Evolutionary conservation across 108 stramenopile genomes (phyloP), one percentile per base, ranked within the genome.

Genomic region (Mediolabrus comicus): DNA sequence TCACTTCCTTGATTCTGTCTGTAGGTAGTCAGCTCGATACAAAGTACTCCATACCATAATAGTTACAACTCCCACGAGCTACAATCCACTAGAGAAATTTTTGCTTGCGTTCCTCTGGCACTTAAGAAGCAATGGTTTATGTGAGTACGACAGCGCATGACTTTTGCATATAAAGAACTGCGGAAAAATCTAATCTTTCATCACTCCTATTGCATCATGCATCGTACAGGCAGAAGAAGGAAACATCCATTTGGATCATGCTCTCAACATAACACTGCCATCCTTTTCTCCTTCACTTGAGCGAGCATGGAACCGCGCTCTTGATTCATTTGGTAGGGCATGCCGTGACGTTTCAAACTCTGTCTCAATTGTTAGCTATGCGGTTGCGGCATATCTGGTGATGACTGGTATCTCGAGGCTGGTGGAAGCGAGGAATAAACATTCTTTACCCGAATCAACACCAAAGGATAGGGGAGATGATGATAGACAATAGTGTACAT

Each of bases 361-460:
- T 13, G 14, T 49, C 4, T 4, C 14, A 62, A n/a, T 62, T n/a
- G 43, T 62, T 62, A 41, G 62, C 26, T 62, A 62, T 16, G 62
- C 35, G 25, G 35, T 43, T 27, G 62, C 62, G 41, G 62, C 62
- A 35, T 62, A 62, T 62, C 62, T 62, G 26, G 43, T 62, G 14
- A 62, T 62, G 62, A 25, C 62, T 26, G 62, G 62, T 2, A 30
- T 62, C 25, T 62, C 62, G 22, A 62, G 28, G 43, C 46, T 62
- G 46, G 46, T 62, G 3, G 62, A 62, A 25, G 43, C 62, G 29
- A 49, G 43, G 16, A 62, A 62, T 41, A 31, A 35, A 62, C 24
- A 10, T 13, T 43, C 29, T 26, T 43, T 43, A 24, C 43, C 41
- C 0, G 17, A 39, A 43, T 16, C 34, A 17, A 17, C 10, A 49